Percentiles rank a stretch among this genome's conserved stretches.
Evolutionary conservation across 352 stramenopile genomes (phyloP).

Genomic region (Pythium pectinolyticum): DNA sequence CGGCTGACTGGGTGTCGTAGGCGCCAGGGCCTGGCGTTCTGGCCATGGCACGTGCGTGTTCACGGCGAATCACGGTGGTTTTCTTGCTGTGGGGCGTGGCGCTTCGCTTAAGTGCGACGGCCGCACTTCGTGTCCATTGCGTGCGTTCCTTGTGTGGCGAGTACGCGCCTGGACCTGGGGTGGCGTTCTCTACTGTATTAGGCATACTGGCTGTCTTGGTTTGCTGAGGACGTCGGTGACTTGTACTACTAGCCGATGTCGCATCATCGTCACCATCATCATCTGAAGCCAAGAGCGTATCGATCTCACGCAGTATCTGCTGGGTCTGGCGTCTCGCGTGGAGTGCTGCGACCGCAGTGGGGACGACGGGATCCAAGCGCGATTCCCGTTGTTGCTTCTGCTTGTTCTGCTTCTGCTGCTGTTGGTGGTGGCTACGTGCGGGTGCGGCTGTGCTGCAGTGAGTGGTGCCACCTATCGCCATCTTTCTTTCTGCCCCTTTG

Average conservation of each 20-base stretch:
- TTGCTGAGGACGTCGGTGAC: too few species aligned
- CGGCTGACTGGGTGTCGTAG: slow-evolving; percentile 1
- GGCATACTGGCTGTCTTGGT: too few species aligned
- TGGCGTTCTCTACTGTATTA: too few species aligned
- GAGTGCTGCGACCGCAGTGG: slow-evolving; percentile 9
- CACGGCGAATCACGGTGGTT: not conserved
- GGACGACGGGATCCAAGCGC: slow-evolving; percentile 9
- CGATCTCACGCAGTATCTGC: slow-evolving; percentile 12
- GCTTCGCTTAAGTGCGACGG: not conserved
- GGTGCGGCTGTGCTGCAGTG: too few species aligned
- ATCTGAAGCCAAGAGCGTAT: slow-evolving; percentile 3
- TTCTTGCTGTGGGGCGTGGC: slow-evolving; percentile 6
- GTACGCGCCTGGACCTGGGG: slow-evolving; percentile 10
- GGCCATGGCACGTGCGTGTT: not conserved
- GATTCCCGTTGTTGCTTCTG: too few species aligned
- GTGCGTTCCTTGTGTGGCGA: slow-evolving; percentile 19
- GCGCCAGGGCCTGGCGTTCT: slow-evolving; percentile 17
- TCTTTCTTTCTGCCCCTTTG: too few species aligned
- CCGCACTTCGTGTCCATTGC: slow-evolving; percentile 7
- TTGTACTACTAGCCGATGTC: too few species aligned
- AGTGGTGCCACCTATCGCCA: too few species aligned
- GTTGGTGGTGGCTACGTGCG: too few species aligned
- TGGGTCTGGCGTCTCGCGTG: slow-evolving; percentile 4
- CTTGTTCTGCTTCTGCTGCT: too few species aligned
- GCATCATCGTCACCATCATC: too few species aligned